These are phyloP conservation scores for Aspergillus steynii DNA, from an alignment of 495 filamentous ascomycete genomes.

Conservation along the genomic window DNA sequence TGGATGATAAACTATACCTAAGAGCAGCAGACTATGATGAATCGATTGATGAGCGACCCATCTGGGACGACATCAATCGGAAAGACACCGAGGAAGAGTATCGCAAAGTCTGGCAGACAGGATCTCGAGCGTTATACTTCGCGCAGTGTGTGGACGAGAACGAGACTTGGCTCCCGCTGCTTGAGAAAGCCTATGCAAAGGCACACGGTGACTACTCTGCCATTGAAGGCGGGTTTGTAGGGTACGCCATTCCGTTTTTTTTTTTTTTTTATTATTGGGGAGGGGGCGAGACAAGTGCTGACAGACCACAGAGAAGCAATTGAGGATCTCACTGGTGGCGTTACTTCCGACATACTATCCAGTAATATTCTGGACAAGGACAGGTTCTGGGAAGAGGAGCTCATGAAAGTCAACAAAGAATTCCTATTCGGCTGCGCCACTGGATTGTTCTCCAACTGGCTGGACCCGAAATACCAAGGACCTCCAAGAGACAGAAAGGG, in stretches of 20 bases:
- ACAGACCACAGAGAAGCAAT: constrained; percentile 67
- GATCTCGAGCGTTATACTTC: constrained; percentile 79
- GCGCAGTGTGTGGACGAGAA: constrained; percentile 82
- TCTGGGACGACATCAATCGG: constrained; percentile 72
- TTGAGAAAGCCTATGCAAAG: constrained; percentile 97
- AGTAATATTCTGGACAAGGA: constrained; percentile 86
- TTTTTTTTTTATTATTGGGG: neutral
- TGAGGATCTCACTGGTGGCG: constrained; percentile 91
- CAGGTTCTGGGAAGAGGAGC: constrained; percentile 82
- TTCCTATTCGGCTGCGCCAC: constrained; percentile 86
- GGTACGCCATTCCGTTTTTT: constrained; percentile 34
- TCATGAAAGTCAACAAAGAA: constrained; percentile 80
- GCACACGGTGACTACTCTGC: constrained; percentile 85
- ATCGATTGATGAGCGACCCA: constrained; percentile 59
- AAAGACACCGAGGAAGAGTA: constrained; percentile 77
- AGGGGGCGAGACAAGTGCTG: constrained; percentile 1
- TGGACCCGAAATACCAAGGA: constrained; percentile 40
- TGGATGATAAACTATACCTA: constrained; percentile 84
- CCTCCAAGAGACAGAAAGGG: constrained; percentile 61
- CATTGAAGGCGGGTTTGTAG: constrained; percentile 83
- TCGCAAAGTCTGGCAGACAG: constrained; percentile 70
- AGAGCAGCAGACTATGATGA: constrained; percentile 83
- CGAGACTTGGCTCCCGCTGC: constrained; percentile 91
- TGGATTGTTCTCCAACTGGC: constrained; percentile 60
- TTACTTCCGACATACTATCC: constrained; percentile 77